Conservation (phyloP, 495 filamentous ascomycete genomes). For the Trichoderma parareesei region DNA sequence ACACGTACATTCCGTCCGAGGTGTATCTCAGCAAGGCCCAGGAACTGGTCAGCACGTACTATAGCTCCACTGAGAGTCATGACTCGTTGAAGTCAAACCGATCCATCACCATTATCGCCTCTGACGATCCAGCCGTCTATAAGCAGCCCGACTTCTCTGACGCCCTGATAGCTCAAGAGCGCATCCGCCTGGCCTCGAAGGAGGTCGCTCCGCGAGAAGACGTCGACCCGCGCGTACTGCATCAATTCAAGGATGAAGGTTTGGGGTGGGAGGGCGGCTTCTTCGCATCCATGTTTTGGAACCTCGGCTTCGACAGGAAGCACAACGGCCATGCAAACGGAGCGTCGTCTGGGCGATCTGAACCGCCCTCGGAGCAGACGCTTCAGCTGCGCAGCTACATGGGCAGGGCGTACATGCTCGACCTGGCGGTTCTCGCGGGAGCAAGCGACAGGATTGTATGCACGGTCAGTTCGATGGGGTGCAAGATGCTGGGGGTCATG, state of each 20-base stretch:
- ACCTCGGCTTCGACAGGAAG: conserved; percentile 39
- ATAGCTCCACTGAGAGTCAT: conserved; percentile 27
- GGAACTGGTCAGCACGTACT: conserved; percentile 31
- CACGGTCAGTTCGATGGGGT: conserved; percentile 56
- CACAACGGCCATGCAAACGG: conserved; percentile 21
- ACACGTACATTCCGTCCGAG: conserved; percentile 60
- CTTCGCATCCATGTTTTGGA: conserved; percentile 61
- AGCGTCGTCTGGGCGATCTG: conserved; percentile 14
- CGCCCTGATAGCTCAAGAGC: conserved; percentile 49
- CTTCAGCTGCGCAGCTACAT: conserved; percentile 54
- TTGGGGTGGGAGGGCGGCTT: conserved; percentile 73
- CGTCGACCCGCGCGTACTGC: conserved; percentile 31
- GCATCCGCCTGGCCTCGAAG: conserved; percentile 58
- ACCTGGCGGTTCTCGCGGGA: conserved; percentile 56
- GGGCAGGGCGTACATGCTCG: conserved; percentile 61
- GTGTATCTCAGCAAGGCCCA: conserved; percentile 44
- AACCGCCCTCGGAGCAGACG: conserved; percentile 40
- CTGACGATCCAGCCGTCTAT: conserved; percentile 65
- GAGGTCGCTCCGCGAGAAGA: conserved; percentile 29
- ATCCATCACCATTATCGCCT: conserved; percentile 50
- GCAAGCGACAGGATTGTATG: conserved; percentile 57
- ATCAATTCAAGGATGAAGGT: conserved; percentile 55
- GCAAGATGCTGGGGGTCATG: conserved; percentile 63
- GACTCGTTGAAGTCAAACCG: conserved; percentile 25
- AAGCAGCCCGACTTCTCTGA: conserved; percentile 43